These are phyloP conservation scores for Heritiera littoralis DNA, from an alignment of 345 rosid species.

Conservation along the genomic window DNA sequence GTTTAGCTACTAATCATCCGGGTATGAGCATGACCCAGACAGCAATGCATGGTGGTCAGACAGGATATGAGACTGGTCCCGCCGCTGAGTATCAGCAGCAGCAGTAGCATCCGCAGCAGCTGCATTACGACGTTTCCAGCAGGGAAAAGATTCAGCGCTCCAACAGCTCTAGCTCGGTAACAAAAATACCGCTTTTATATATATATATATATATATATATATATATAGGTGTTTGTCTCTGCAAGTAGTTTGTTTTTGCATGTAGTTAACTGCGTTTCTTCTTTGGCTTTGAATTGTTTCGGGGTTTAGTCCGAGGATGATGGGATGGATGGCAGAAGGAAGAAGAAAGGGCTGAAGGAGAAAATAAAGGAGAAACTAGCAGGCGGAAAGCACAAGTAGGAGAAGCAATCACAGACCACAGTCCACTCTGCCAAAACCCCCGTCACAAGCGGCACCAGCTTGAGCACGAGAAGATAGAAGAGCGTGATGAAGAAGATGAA, in stretches of 20 bases:
- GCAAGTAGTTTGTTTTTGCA: background rate
- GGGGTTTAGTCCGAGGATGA: constrained; percentile 57
- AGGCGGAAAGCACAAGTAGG: constrained; percentile 48
- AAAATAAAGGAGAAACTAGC: constrained; percentile 69
- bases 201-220: background rate
- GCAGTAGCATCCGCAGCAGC: background rate
- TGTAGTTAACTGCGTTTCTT: background rate
- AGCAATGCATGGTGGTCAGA: background rate
- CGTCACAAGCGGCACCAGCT: background rate
- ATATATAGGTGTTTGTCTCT: constrained; percentile 10
- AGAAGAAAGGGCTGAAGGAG: constrained; percentile 72
- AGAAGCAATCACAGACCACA: constrained; percentile 35
- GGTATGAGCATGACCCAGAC: background rate
- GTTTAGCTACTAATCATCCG: constrained; percentile 46
- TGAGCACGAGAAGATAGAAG: constrained; percentile 56
- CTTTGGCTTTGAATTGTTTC: background rate
- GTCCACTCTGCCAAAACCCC: constrained; percentile 25
- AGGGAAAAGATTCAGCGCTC: constrained; percentile 40
- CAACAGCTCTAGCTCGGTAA: constrained; percentile 56
- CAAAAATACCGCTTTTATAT: background rate
- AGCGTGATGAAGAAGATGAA: constrained; percentile 74
- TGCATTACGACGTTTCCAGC: background rate
- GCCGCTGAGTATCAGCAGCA: background rate
- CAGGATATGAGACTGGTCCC: constrained; percentile 12
- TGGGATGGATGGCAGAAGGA: constrained; percentile 78